Base-by-base conservation (phyloP, 371 early-diverging fungal species). In the Mucor mucedo region DNA sequence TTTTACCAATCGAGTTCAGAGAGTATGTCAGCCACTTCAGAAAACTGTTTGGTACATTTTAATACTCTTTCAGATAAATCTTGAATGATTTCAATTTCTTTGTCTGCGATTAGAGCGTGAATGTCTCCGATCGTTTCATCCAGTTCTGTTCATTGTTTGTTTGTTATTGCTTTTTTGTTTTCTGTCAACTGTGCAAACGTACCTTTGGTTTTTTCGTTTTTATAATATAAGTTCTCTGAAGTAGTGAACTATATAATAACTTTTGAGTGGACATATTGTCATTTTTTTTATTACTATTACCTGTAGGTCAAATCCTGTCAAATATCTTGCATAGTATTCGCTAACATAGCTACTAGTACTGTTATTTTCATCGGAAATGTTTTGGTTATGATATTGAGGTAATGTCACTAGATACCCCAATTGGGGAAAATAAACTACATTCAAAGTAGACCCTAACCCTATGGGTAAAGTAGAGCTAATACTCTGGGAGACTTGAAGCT, bases 341-440 rank as follows among this genome's bases (percentile, higher is more conserved):
- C 28, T 70, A 73, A 49, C 29, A 41, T 40, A 4, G 14, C 56
- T 41, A 21, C 33, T 42, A 58, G 1, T 87, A 64, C 4, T 86
- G 82, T 5, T 76, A 76, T 30, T 79, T 71, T 28, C 62, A 52
- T 62, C 78, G 72, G 40, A 77, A 80, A 27, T 74, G 21, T 7
- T 11, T 70, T 55, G 75, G 62, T 47, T 58, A 52, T 52, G 45
- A 39, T 21, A 50, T 32, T 78, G 82, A 66, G 92, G 91, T 3
- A 90, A 68, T 2, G 92, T 86, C 16, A 92, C 77, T 9, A 93
- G 69, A 60, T 88, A 93, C 2, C 94, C 94, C 3, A 94, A 80
- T 74, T 91, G 89, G 4, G 94, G 94, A 69, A 92, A 93, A 66
- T 94, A 94, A 6, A 94, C 85, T 5, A 93, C 92, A 56, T 90